Conservation (phyloP, 1,139 yeast genomes). For the Groenewaldozyma sp. region DNA sequence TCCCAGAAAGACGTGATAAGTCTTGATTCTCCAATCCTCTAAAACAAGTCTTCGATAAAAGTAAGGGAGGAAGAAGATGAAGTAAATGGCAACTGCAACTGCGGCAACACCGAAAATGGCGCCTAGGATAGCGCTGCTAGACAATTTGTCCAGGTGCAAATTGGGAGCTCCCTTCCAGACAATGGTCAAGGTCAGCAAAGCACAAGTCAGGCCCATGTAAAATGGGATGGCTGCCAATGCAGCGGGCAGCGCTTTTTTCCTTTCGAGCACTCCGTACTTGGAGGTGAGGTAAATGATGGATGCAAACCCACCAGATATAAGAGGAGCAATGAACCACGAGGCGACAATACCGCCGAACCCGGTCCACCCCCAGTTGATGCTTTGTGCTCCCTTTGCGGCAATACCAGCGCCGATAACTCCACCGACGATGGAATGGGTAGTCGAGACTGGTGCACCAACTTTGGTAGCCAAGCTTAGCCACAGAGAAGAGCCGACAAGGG, state of each 20-base stretch:
- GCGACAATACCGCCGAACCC: constrained; percentile 70
- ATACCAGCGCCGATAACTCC: constrained; percentile 68
- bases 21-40: constrained; percentile 59
- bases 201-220: constrained; percentile 51
- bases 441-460: constrained; percentile 67
- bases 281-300: constrained; percentile 49
- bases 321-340: constrained; percentile 78
- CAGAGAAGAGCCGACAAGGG: constrained; percentile 62
- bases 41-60: constrained; percentile 51
- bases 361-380: constrained; percentile 66
- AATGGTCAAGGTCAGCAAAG: constrained; percentile 51
- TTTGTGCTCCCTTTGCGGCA: constrained; percentile 54
- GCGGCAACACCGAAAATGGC: constrained; percentile 55
- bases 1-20: constrained; percentile 50
- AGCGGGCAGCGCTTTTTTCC: constrained; percentile 43
- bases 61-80: constrained; percentile 50
- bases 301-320: constrained; percentile 57
- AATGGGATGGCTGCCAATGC: constrained; percentile 53
- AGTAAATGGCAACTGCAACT: constrained; percentile 44
- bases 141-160: constrained; percentile 13
- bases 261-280: constrained; percentile 53
- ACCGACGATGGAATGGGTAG: constrained; percentile 74
- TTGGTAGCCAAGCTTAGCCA: constrained; percentile 64
- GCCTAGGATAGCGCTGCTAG: constrained; percentile 13
- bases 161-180: constrained; percentile 23